Percentiles rank a stretch among this genome's conserved stretches.
Evolutionary conservation across 805 yeast species (phyloP).

Genomic region (Cyberlindnera maclurae): DNA sequence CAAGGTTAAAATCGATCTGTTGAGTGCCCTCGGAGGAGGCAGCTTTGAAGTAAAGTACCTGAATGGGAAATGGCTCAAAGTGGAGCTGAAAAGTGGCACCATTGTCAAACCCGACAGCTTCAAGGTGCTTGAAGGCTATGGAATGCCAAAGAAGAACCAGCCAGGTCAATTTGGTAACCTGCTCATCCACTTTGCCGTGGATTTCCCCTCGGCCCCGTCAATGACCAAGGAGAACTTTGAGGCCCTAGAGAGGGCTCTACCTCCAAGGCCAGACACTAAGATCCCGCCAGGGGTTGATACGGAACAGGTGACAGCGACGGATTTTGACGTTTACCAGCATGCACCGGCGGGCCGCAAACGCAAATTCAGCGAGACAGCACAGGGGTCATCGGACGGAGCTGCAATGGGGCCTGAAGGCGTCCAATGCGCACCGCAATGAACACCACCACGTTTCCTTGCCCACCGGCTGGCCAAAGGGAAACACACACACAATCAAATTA

Average conservation of each 20-base stretch:
- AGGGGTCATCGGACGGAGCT: neutral
- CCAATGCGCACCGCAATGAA: constrained; percentile 1
- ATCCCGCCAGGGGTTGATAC: constrained; percentile 64
- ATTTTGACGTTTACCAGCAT: constrained; percentile 9
- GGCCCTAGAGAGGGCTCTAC: constrained; percentile 66
- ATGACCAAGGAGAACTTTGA: constrained; percentile 64
- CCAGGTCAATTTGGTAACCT: constrained; percentile 41
- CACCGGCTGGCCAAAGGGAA: too few species aligned
- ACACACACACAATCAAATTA: too few species aligned
- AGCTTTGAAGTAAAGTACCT: constrained; percentile 31
- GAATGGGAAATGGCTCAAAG: constrained; percentile 30
- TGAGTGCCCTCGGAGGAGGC: constrained; percentile 57
- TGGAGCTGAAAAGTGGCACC: constrained; percentile 42
- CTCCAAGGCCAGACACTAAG: constrained; percentile 51
- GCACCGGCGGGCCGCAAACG: neutral
- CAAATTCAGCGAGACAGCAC: neutral
- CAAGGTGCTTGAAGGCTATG: constrained; percentile 42
- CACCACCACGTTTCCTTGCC: too few species aligned
- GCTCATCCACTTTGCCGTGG: constrained; percentile 49
- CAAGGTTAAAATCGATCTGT: constrained; percentile 40
- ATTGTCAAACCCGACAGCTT: constrained; percentile 41
- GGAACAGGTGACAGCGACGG: constrained; percentile 36
- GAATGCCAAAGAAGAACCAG: constrained; percentile 47
- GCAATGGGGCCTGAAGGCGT: neutral
- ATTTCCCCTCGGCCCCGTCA: constrained; percentile 55